Conservation (phyloP, 2,329 filamentous ascomycete genomes). For the Phialophora tarda region DNA sequence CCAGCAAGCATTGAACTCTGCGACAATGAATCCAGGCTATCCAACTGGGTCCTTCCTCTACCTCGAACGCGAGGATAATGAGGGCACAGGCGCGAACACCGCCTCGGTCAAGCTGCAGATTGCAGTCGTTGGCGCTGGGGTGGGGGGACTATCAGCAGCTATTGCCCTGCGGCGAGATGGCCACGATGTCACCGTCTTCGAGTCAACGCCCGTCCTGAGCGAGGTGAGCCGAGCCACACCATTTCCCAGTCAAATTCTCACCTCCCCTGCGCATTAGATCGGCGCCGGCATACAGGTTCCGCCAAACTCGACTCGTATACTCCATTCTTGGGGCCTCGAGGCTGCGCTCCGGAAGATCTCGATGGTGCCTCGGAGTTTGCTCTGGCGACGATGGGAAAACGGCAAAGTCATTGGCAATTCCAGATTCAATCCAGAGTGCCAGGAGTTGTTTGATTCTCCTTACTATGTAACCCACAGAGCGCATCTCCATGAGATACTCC, state of each 20-base stretch:
- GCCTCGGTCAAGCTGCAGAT: conserved; percentile 9
- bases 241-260: neutral
- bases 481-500: conserved; percentile 18
- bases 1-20: neutral
- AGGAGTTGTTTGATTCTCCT: conserved; percentile 12
- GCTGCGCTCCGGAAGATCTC: conserved; percentile 3
- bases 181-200: conserved; percentile 41
- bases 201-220: conserved; percentile 13
- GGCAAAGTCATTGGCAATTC: conserved; percentile 12
- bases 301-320: conserved; percentile 41
- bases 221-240: conserved; percentile 3
- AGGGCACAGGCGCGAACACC: neutral
- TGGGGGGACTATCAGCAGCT: conserved; percentile 42
- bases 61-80: neutral
- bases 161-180: conserved; percentile 43
- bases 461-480: conserved; percentile 20
- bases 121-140: conserved; percentile 42
- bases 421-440: conserved; percentile 10
- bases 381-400: conserved; percentile 14
- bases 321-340: conserved; percentile 38
- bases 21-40: conserved; percentile 5
- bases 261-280: conserved; percentile 25
- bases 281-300: conserved; percentile 42
- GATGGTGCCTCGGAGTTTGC: conserved; percentile 7
- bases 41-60: conserved; percentile 12